Conservation (phyloP, 2,329 filamentous ascomycete species). For the Verticillium longisporum region DNA sequence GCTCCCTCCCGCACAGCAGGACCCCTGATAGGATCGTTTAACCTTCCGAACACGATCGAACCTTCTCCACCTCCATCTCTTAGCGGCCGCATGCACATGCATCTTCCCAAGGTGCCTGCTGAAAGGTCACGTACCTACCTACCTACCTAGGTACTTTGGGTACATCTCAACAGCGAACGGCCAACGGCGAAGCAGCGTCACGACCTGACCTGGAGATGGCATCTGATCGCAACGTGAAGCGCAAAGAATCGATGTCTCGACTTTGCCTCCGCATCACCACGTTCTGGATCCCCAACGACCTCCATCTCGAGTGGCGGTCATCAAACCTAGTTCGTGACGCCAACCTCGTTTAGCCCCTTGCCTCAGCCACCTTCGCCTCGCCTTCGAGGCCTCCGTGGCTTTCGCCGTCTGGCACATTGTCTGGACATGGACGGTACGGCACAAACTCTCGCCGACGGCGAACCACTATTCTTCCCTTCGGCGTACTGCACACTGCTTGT, state of each 20-base stretch:
- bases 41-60: neutral
- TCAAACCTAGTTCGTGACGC: neutral
- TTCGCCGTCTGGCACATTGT: slow-evolving; percentile 14
- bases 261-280: neutral
- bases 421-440: neutral
- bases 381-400: neutral
- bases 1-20: neutral
- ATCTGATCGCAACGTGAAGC: neutral
- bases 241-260: neutral
- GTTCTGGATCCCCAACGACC: neutral
- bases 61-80: neutral
- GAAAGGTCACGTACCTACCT: too few relatives aligned
- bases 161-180: neutral
- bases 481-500: neutral
- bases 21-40: neutral
- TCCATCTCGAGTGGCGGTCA: neutral
- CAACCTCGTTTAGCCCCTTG: neutral
- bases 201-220: neutral
- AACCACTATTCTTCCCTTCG: neutral
- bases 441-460: neutral
- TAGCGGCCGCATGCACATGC: neutral
- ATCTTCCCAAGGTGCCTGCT: neutral
- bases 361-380: neutral
- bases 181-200: neutral
- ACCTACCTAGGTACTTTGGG: too few relatives aligned